Base-by-base conservation (phyloP, 2,329 filamentous ascomycete genomes). In the Colletotrichum spaethianum region DNA sequence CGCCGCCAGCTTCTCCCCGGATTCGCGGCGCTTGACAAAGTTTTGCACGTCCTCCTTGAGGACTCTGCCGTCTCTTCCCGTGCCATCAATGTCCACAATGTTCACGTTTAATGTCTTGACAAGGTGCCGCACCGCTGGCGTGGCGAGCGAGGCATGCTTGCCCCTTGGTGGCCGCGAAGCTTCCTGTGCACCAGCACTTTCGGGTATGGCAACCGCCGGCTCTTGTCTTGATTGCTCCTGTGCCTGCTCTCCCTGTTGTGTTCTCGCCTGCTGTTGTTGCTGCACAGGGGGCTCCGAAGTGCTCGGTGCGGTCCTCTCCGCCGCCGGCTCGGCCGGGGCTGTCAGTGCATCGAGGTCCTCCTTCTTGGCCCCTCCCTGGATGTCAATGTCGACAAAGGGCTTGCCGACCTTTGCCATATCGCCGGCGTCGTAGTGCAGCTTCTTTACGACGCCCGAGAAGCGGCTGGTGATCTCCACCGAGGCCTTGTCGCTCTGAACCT, bases 401-500 rank as follows among this genome's bases (percentile, higher is more conserved):
- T 96, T 95, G 76, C 96, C 96, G 33, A 98, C 97, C 79, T 94
- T 94, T 63, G 96, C 96, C 89, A 98, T 98, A 76, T 98, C 96
- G 75, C 98, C 96, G 40, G 95, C 92, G 74, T 98, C 95, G 82
- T 98, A 98, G 83, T 98, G 91, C 55, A 99, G 87, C 84, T 95
- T 98, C 86, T 98, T 98, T 76, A 99, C 96, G 0, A 98, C 93
- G 28, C 96, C 96, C 70, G 95, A 92, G 82, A 98, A 99, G 65
- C 96, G 92, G 78, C 95, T 98, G 48, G 96, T 98, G 77, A 99
- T 99, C 88, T 98, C 89, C 28, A 92, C 90, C 1, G 91, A 90
- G 61, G 96, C 96, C 83, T 99, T 99, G 85, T 99, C 96, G 78
- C 95, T 98, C 82, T 98, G 96, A 55, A 99, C 97, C 85, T 99